Conservation (phyloP, 2,329 filamentous ascomycete genomes). For the Polychaeton citri region DNA sequence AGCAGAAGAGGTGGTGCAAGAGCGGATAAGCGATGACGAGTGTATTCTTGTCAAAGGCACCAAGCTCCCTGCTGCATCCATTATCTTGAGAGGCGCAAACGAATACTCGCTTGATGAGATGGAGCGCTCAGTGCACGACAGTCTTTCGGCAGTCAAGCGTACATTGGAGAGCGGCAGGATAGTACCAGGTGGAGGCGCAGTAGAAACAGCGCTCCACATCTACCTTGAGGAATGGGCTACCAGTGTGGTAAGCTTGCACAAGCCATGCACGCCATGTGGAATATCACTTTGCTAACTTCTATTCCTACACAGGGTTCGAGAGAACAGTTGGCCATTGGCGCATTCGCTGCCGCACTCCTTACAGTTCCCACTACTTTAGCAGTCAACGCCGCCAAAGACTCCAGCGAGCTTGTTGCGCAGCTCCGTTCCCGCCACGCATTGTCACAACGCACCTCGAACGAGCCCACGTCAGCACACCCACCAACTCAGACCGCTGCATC, state of each 20-base stretch:
- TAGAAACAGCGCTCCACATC: conserved; percentile 97
- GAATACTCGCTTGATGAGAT: conserved; percentile 97
- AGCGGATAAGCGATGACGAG: conserved; percentile 97
- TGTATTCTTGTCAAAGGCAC: conserved; percentile 95
- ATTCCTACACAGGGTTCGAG: conserved; percentile 54
- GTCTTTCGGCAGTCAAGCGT: conserved; percentile 89
- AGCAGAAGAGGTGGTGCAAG: conserved; percentile 93
- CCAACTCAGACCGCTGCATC: conserved; percentile 5
- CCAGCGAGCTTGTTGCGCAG: conserved; percentile 87
- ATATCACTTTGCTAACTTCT: no score
- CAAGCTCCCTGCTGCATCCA: conserved; percentile 64
- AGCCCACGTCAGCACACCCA: conserved; percentile 33
- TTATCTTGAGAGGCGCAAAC: conserved; percentile 89
- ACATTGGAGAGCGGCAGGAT: conserved; percentile 94
- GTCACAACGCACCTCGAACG: conserved; percentile 84
- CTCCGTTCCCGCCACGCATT: conserved; percentile 87
- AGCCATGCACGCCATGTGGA: background rate
- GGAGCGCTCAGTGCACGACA: conserved; percentile 97
- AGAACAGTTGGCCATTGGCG: conserved; percentile 93
- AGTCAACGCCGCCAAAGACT: conserved; percentile 93
- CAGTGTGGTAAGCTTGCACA: conserved; percentile 54
- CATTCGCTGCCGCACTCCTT: conserved; percentile 90
- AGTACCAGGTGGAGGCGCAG: conserved; percentile 88
- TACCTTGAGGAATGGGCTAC: conserved; percentile 98
- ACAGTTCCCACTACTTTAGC: conserved; percentile 93